phyloP scores from a whole-genome alignment of 495 filamentous ascomycete genomes.

The Penicillium arizonense region DNA sequence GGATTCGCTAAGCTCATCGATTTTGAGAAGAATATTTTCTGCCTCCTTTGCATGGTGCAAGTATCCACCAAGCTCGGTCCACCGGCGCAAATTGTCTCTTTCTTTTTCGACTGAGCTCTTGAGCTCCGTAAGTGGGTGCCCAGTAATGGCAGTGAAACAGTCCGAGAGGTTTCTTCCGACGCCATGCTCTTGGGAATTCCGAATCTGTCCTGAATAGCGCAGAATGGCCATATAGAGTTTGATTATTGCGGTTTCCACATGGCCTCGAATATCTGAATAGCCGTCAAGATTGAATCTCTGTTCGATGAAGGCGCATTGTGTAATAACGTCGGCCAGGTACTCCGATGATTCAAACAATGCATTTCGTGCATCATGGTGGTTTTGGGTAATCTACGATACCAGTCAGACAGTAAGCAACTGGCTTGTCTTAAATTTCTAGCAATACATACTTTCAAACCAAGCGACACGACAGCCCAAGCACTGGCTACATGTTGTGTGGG shows the following conservation, averaged over 20 bases:
- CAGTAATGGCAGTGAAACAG: slow-evolving; percentile 1
- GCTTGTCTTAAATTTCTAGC: not conserved
- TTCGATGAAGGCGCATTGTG: slow-evolving; percentile 8
- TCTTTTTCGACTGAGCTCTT: slow-evolving; percentile 3
- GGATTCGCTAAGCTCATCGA: not conserved
- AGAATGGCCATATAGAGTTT: not conserved
- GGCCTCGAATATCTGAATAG: not conserved
- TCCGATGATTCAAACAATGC: slow-evolving; percentile 8
- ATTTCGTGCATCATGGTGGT: slow-evolving; percentile 3
- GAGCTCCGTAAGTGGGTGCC: not conserved
- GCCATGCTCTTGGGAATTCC: not conserved
- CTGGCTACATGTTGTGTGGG: slow-evolving; percentile 13
- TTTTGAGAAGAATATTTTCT: slow-evolving; percentile 4
- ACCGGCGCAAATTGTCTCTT: not conserved
- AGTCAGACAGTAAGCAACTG: not conserved
- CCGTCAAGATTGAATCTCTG: not conserved
- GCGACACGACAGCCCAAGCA: slow-evolving; percentile 14
- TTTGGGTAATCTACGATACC: slow-evolving; percentile 3
- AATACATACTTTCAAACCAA: slow-evolving; percentile 8
- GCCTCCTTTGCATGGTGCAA: not conserved
- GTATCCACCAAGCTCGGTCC: slow-evolving; percentile 4
- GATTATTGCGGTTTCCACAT: slow-evolving; percentile 1
- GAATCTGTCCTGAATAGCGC: not conserved
- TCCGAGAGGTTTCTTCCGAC: not conserved
- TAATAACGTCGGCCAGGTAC: slow-evolving; percentile 3